A percentile compares a stretch with the other conserved stretches of the same genome.
These are phyloP conservation scores for Annulohypoxylon truncatum DNA, from an alignment of 2,329 filamentous ascomycete genomes.

Conservation along the genomic window DNA sequence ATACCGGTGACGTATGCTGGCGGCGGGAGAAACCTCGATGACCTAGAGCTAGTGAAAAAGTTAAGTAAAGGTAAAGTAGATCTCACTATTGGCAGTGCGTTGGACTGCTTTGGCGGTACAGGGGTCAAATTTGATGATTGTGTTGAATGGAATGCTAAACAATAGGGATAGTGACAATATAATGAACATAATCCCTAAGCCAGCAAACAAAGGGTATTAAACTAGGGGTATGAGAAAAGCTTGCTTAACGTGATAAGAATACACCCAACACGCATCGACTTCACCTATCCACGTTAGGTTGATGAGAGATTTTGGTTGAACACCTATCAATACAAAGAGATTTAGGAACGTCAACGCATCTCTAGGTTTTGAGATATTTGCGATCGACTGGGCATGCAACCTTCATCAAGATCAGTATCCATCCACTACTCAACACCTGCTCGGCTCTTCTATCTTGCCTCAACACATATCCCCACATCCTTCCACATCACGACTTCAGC, in stretches of 20 bases:
- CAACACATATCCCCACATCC: slow-evolving; percentile 24
- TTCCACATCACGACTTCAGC: slow-evolving; percentile 62
- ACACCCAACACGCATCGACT: slow-evolving; percentile 7
- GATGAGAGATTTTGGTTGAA: slow-evolving; percentile 12
- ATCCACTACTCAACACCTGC: slow-evolving; percentile 28
- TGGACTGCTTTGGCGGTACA: slow-evolving; percentile 93
- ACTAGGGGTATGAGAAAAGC: not conserved
- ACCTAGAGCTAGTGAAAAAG: slow-evolving; percentile 82
- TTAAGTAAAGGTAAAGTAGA: slow-evolving; percentile 87
- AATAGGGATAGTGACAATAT: slow-evolving; percentile 41
- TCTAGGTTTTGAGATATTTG: slow-evolving; percentile 16
- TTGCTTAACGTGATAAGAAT: slow-evolving; percentile 13
- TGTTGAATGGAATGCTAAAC: slow-evolving; percentile 81
- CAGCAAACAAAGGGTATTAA: slow-evolving; percentile 4
- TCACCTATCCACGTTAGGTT: not conserved
- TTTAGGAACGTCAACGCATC: slow-evolving; percentile 26
- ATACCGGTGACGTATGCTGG: slow-evolving; percentile 97
- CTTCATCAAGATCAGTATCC: slow-evolving; percentile 45
- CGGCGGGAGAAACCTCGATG: slow-evolving; percentile 84
- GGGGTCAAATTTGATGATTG: slow-evolving; percentile 91
- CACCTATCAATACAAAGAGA: slow-evolving; percentile 37
- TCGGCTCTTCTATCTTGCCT: slow-evolving; percentile 33
- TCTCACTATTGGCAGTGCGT: slow-evolving; percentile 92
- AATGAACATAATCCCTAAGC: not conserved
- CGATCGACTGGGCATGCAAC: slow-evolving; percentile 43